These are phyloP conservation scores for Colletotrichum acutatum DNA, from an alignment of 2,329 filamentous ascomycete genomes.

Conservation along the genomic window DNA sequence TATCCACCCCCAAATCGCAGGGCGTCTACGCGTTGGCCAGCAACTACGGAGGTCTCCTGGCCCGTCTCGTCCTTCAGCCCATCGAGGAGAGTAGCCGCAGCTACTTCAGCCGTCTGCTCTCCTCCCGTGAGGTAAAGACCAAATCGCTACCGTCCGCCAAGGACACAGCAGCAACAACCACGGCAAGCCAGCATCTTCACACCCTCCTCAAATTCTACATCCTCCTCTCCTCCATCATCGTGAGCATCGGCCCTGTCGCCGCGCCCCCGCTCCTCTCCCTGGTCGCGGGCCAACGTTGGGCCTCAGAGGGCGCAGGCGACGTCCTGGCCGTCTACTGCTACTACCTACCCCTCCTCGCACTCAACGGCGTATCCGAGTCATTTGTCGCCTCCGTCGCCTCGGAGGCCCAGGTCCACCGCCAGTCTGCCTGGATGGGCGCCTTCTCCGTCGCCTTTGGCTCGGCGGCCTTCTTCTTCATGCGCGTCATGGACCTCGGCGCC, in stretches of 20 bases:
- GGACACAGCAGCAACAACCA: conserved; percentile 44
- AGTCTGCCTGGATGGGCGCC: conserved; percentile 84
- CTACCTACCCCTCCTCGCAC: conserved; percentile 90
- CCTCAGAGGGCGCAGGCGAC: conserved; percentile 74
- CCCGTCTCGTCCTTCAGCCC: conserved; percentile 91
- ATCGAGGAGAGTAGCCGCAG: conserved; percentile 93
- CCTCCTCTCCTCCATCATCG: conserved; percentile 75
- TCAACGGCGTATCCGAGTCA: conserved; percentile 92
- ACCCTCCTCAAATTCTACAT: conserved; percentile 78
- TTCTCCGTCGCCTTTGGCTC: conserved; percentile 83
- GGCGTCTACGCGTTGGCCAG: conserved; percentile 93
- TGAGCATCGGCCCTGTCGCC: conserved; percentile 78
- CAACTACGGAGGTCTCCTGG: conserved; percentile 92
- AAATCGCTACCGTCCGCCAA: conserved; percentile 35
- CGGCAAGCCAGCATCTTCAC: conserved; percentile 64
- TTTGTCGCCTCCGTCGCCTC: conserved; percentile 91
- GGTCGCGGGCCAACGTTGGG: conserved; percentile 83
- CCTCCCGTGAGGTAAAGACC: conserved; percentile 41
- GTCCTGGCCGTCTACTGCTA: conserved; percentile 87
- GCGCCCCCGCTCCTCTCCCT: conserved; percentile 79
- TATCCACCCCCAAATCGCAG: conserved; percentile 83
- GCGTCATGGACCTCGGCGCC: conserved; percentile 76
- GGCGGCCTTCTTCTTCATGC: conserved; percentile 80
- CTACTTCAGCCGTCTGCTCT: conserved; percentile 85
- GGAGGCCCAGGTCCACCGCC: conserved; percentile 76